Evolutionary conservation across 352 stramenopile species (phyloP).

Genomic region (Pythium aquatile): DNA sequence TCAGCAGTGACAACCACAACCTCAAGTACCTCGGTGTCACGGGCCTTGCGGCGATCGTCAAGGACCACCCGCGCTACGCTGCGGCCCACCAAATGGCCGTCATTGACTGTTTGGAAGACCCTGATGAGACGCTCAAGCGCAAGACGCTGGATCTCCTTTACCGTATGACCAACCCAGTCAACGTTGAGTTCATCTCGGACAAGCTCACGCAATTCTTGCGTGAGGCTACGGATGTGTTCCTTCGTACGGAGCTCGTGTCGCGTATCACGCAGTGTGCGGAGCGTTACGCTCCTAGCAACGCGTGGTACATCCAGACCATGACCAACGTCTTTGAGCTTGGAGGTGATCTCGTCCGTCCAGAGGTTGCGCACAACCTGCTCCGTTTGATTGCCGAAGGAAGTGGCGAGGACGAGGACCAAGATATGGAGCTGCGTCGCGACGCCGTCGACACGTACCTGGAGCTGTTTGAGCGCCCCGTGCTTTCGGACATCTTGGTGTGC

Average conservation of each 20-base stretch:
- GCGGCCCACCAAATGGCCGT: conserved; percentile 99
- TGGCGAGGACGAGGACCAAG: conserved; percentile 95
- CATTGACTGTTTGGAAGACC: conserved; percentile 99
- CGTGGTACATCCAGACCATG: conserved; percentile 99
- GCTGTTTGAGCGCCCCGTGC: conserved; percentile 93
- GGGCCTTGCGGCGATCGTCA: conserved; percentile 98
- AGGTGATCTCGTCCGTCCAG: conserved; percentile 96
- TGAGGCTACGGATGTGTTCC: conserved; percentile 96
- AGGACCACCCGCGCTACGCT: conserved; percentile 95
- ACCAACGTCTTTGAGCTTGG: conserved; percentile 95
- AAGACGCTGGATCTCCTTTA: conserved; percentile 97
- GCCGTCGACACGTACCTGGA: conserved; percentile 97
- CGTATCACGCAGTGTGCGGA: conserved; percentile 98
- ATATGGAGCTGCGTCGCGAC: conserved; percentile 96
- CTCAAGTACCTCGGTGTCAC: conserved; percentile 99
- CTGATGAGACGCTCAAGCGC: conserved; percentile 98
- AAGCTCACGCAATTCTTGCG: conserved; percentile 97
- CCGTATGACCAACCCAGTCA: conserved; percentile 99
- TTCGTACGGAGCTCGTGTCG: conserved; percentile 96
- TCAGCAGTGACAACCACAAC: conserved; percentile 96
- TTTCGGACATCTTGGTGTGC: conserved; percentile 95
- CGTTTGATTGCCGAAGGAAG: conserved; percentile 97
- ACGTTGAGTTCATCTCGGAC: conserved; percentile 99
- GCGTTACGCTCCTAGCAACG: conserved; percentile 95
- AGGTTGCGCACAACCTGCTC: conserved; percentile 98